Evolutionary conservation across 371 early-diverging fungal species (phyloP), one percentile per base, ranked within the genome.

Genomic region (Coemansia sp.): DNA sequence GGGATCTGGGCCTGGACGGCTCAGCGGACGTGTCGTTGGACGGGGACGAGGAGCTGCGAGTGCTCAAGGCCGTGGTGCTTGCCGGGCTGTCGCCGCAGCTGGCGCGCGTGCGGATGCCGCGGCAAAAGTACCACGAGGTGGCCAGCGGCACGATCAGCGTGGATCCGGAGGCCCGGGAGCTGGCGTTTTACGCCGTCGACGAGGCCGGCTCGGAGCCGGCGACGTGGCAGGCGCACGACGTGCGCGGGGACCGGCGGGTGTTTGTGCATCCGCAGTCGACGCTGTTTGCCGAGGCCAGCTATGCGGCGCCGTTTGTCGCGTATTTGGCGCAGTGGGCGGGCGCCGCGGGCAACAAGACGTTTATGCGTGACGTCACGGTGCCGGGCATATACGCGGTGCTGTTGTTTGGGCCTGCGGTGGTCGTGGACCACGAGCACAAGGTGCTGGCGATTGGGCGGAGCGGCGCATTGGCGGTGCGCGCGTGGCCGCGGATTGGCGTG

Each of bases 201-300:
- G 82, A 30, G 5, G 12, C 33, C 5, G 16, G 4, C 84, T 55
- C 84, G 54, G 54, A 43, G 4, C 11, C 14, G 40, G 2, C 12
- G 1, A 9, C 11, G 9, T 72, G 72, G 69, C 61, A 30, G 30
- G 9, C 51, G 4, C 55, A 76, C 12, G 65, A 61, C 4, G n/a
- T 45, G 33, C 59, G 56, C 10, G 11, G 7, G 0, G 76, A 66
- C 54, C 82, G 88, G 0, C 84, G 91, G 2, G 90, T 91, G 1
- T 91, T 90, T 65, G 57, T 94, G 11, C 94, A 94, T 66, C 93
- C 94, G 20, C 82, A 89, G 7, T 91, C 91, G 8, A 78, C 85
- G 9, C 55, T 88, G 53, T 90, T 90, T 63, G 74, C 62, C 20
- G 81, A 72, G 58, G 82, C 85, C 50, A 81, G 80, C 55, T 90